A percentile compares a stretch with the other conserved stretches of the same genome.
These are phyloP conservation scores for Avena atlantica DNA, from an alignment of 176 grass and related monocot species.

Conservation along the genomic window DNA sequence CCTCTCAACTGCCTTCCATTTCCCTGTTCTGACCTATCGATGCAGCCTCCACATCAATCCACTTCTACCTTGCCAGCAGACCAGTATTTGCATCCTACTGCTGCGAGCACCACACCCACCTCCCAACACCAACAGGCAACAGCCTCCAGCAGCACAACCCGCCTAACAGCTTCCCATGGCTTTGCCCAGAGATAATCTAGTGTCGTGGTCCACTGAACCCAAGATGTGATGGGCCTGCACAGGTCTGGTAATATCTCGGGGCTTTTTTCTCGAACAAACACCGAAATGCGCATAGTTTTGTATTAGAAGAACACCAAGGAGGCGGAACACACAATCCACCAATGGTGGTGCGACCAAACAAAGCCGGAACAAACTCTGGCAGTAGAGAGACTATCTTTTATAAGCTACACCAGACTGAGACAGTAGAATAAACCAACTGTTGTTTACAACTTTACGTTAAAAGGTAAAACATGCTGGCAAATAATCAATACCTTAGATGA, in stretches of 20 bases:
- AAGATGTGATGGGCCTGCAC: background rate
- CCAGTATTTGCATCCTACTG: background rate
- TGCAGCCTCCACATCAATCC: background rate
- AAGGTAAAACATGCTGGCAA: constrained; percentile 36
- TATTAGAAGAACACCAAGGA: background rate
- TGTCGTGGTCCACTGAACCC: background rate
- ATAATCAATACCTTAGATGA: constrained; percentile 86
- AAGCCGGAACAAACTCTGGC: background rate
- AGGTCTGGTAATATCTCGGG: background rate
- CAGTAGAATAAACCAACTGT: constrained; percentile 12
- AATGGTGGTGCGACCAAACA: background rate
- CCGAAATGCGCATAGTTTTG: background rate
- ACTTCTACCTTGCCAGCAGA: background rate
- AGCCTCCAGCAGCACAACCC: background rate
- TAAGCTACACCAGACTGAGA: background rate
- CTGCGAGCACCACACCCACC: background rate
- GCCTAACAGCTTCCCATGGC: background rate
- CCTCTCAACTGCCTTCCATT: background rate
- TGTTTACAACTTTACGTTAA: background rate
- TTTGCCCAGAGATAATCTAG: background rate
- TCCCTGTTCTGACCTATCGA: background rate
- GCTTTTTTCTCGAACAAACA: background rate
- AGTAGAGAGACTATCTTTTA: constrained; percentile 20
- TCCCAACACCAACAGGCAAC: background rate
- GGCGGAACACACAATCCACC: background rate